A percentile compares a stretch with the other conserved stretches of the same genome.
Evolutionary conservation across 768 basidiomycete genomes (phyloP).

Genomic region (Trametes punicea): DNA sequence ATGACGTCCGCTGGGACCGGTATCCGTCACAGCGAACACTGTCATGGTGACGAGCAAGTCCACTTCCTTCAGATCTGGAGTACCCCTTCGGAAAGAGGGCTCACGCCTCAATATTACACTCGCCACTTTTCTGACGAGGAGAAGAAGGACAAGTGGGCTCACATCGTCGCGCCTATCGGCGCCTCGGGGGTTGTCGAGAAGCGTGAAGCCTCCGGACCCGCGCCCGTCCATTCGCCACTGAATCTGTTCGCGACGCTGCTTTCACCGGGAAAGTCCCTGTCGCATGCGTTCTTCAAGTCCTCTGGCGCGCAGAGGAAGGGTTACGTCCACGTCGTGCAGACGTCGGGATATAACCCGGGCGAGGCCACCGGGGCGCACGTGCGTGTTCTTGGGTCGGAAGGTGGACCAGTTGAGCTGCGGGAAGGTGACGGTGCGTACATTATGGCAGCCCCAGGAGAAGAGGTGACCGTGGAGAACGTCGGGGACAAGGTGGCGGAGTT

Average conservation of each 20-base stretch:
- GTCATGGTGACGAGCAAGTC: slow-evolving; percentile 43
- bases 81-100: slow-evolving; percentile 41
- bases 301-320: slow-evolving; percentile 45
- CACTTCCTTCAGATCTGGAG: slow-evolving; percentile 77
- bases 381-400: slow-evolving; percentile 42
- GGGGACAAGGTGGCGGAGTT: slow-evolving; percentile 70
- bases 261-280: slow-evolving; percentile 49
- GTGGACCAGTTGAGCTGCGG: slow-evolving; percentile 50
- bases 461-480: slow-evolving; percentile 53
- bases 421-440: slow-evolving; percentile 92
- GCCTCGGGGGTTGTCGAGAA: slow-evolving; percentile 52
- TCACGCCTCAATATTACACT: slow-evolving; percentile 82
- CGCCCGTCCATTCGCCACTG: slow-evolving; percentile 71
- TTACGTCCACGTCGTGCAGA: slow-evolving; percentile 86
- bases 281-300: slow-evolving; percentile 48
- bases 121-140: slow-evolving; percentile 80
- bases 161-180: slow-evolving; percentile 72
- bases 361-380: slow-evolving; percentile 56
- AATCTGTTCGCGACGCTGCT: slow-evolving; percentile 75
- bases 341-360: slow-evolving; percentile 70
- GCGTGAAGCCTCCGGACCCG: slow-evolving; percentile 73
- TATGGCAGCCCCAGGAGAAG: slow-evolving; percentile 42
- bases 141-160: slow-evolving; percentile 70
- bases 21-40: slow-evolving; percentile 77
- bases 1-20: slow-evolving; percentile 92